These are phyloP conservation scores for Saprolegnia parasitica DNA, from an alignment of 352 stramenopile genomes.

Conservation along the genomic window DNA sequence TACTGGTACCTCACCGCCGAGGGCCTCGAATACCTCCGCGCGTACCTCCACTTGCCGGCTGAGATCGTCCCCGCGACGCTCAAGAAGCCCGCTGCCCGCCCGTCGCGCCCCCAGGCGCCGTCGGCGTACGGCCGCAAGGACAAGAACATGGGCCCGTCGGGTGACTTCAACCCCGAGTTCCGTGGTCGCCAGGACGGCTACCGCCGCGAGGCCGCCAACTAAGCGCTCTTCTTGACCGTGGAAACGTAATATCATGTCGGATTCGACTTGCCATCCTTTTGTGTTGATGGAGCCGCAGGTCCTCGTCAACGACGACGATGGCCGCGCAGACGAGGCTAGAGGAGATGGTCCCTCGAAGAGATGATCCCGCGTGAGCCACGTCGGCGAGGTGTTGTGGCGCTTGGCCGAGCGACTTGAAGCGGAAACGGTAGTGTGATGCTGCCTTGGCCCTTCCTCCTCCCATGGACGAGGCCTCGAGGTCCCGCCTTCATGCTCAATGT, in stretches of 20 bases:
- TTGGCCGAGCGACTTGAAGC: too few relatives aligned
- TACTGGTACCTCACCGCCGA: slow-evolving; percentile 99
- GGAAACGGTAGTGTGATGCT: too few relatives aligned
- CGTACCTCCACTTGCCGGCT: slow-evolving; percentile 96
- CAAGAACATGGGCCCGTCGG: slow-evolving; percentile 82
- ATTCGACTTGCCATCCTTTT: background rate
- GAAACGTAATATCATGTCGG: slow-evolving; percentile 4
- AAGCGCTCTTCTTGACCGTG: slow-evolving; percentile 34
- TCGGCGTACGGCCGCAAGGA: slow-evolving; percentile 82
- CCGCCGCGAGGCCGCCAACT: slow-evolving; percentile 81
- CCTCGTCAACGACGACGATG: too few relatives aligned
- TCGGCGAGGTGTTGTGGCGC: too few relatives aligned
- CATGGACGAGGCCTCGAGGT: too few relatives aligned
- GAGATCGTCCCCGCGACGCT: slow-evolving; percentile 99
- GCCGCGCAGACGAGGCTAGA: too few relatives aligned
- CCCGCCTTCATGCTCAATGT: too few relatives aligned
- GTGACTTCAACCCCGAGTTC: slow-evolving; percentile 88
- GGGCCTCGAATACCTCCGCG: slow-evolving; percentile 98
- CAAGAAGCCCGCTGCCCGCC: slow-evolving; percentile 92
- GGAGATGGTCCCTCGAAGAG: too few relatives aligned
- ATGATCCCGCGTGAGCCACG: too few relatives aligned
- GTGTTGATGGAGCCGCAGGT: background rate
- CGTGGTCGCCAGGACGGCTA: slow-evolving; percentile 80
- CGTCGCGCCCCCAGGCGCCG: slow-evolving; percentile 71
- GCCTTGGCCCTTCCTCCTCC: too few relatives aligned